phyloP scores from a whole-genome alignment of 352 stramenopile genomes.

The Phytophthora citricola region DNA sequence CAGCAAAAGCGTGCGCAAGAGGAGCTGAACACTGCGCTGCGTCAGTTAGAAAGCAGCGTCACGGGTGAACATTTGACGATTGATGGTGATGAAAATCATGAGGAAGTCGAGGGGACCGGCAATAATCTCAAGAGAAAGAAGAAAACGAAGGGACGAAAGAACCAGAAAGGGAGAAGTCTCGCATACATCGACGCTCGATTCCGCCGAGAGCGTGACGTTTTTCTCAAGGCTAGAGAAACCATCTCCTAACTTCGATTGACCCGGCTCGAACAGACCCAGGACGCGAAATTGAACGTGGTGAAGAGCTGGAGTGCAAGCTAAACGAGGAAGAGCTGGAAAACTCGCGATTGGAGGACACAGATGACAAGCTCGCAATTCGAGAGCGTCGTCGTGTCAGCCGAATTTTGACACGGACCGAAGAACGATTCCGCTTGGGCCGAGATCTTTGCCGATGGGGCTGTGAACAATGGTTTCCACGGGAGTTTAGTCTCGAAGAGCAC shows the following conservation, averaged over 20 bases:
- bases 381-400: slow-evolving; percentile 69
- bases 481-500: slow-evolving; percentile 52
- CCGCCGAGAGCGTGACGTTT: slow-evolving; percentile 62
- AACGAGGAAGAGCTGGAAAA: slow-evolving; percentile 64
- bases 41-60: slow-evolving; percentile 57
- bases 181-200: slow-evolving; percentile 74
- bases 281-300: slow-evolving; percentile 53
- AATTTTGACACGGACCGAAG: slow-evolving; percentile 48
- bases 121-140: slow-evolving; percentile 19
- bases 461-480: slow-evolving; percentile 54
- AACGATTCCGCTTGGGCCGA: slow-evolving; percentile 42
- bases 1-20: slow-evolving; percentile 41
- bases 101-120: slow-evolving; percentile 7
- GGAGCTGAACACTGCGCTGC: slow-evolving; percentile 47
- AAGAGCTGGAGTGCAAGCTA: slow-evolving; percentile 45
- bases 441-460: slow-evolving; percentile 73
- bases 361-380: slow-evolving; percentile 37
- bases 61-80: slow-evolving; percentile 63
- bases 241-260: slow-evolving; percentile 51
- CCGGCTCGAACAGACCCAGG: slow-evolving; percentile 30
- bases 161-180: slow-evolving; percentile 42
- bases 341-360: slow-evolving; percentile 52
- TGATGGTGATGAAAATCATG: slow-evolving; percentile 17
- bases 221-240: slow-evolving; percentile 45
- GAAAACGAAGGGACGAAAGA: slow-evolving; percentile 6